Conservation (phyloP, 1,139 yeast species). For the Candida neerlandica region DNA sequence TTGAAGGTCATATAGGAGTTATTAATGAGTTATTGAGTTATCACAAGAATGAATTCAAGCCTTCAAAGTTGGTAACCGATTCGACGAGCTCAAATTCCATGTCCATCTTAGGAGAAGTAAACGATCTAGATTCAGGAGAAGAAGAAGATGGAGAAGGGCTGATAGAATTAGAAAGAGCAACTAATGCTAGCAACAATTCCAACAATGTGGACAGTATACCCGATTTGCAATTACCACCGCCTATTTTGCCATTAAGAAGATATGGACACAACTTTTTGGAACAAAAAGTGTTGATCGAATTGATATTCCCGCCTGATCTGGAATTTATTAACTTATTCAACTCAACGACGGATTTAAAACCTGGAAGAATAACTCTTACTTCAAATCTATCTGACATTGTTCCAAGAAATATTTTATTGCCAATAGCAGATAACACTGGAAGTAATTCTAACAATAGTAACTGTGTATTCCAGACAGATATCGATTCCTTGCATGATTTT, state of each 20-base stretch:
- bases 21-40: constrained; percentile 61
- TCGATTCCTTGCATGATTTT: constrained; percentile 65
- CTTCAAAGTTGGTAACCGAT: constrained; percentile 3
- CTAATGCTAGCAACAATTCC: constrained; percentile 28
- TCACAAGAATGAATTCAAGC: constrained; percentile 13
- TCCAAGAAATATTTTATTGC: constrained; percentile 82
- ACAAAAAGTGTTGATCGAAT: constrained; percentile 79
- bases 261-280: constrained; percentile 96
- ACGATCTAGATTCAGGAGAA: constrained; percentile 8
- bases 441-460: constrained; percentile 26
- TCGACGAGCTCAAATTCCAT: constrained; percentile 15
- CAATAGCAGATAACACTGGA: constrained; percentile 58
- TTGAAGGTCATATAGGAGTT: constrained; percentile 88
- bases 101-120: constrained; percentile 33
- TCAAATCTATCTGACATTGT: constrained; percentile 71
- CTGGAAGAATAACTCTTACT: constrained; percentile 71
- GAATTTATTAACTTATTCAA: constrained; percentile 56
- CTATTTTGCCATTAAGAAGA: constrained; percentile 86
- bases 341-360: constrained; percentile 46
- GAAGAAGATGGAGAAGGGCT: constrained; percentile 13
- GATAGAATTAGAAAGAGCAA: constrained; percentile 45
- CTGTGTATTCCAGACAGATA: constrained; percentile 84
- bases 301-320: constrained; percentile 56
- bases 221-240: constrained; percentile 90
- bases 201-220: constrained; percentile 69